A percentile compares a stretch with the other conserved stretches of the same genome.
phyloP scores from a whole-genome alignment of 306 rosid species.

The Carpinus viminea region DNA sequence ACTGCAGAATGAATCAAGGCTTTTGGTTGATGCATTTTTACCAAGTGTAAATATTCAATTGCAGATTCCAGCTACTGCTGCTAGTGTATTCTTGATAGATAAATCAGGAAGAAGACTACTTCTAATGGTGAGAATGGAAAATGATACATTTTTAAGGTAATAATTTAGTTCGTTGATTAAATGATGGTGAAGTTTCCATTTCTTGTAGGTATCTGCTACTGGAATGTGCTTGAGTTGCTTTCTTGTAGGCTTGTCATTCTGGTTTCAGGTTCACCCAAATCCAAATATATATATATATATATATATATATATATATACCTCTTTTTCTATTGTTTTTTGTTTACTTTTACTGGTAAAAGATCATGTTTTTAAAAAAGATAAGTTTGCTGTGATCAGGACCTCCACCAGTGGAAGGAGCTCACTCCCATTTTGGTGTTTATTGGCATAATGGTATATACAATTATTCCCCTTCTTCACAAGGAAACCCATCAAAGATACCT shows the following conservation, averaged over 20 bases:
- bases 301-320: background rate
- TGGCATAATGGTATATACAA: constrained; percentile 71
- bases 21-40: constrained; percentile 18
- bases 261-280: constrained; percentile 50
- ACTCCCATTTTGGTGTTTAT: constrained; percentile 63
- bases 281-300: background rate
- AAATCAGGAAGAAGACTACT: constrained; percentile 71
- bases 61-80: constrained; percentile 62
- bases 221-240: constrained; percentile 77
- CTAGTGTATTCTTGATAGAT: constrained; percentile 59
- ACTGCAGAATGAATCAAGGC: constrained; percentile 15
- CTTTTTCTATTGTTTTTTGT: background rate
- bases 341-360: background rate
- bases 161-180: background rate
- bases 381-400: constrained; percentile 45
- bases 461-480: background rate
- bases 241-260: constrained; percentile 59
- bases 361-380: constrained; percentile 8
- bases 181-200: constrained; percentile 9
- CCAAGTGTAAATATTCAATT: constrained; percentile 2
- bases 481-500: background rate
- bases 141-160: background rate
- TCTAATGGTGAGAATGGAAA: constrained; percentile 49
- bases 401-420: constrained; percentile 46
- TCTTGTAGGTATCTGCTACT: constrained; percentile 50